Base-by-base conservation (phyloP, 2,329 filamentous ascomycete species). In the Penicillium capsulatum region DNA sequence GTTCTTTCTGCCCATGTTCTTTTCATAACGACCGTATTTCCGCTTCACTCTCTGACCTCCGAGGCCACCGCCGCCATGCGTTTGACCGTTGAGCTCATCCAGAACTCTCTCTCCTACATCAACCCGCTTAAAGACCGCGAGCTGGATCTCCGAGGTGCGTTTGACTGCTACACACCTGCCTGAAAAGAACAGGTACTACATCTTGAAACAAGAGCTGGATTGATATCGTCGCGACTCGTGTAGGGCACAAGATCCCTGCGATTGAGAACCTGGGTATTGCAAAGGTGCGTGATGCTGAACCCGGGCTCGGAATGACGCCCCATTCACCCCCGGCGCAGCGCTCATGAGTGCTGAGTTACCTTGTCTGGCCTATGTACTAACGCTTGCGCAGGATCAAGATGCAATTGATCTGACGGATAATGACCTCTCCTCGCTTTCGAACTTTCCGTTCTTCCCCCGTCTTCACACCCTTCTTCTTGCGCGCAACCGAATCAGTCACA, bases 331-430 rank as follows among this genome's bases (percentile, higher is more conserved):
- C n/a, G n/a, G n/a, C n/a, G n/a, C n/a, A 15, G 11, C 5, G 34
- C 34, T 15, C 9, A 27, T 11, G 22, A 9, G 8, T 24, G 13
- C 4, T 16, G 17, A 13, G 4, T 13, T 15, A 24, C 9, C n/a
- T 3, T 17, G 34, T 20, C 11, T 27, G 13, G 8, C 24, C 16
- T 10, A 13, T 29, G 13, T 40, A 20, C 36, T 54, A 34, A 54
- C 31, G 7, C 11, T n/a, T 31, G 19, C n/a, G 10, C 24, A 94
- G 87, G 87, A 90, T 57, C 89, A 94, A 77, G 92, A 97, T 73
- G 83, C 87, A 52, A 94, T 98, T 75, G 92, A 98, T 72, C 83
- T 98, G 59, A 97, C 92, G 67, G 92, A 98, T 75, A 98, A 98
- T 68, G 90, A 96, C 68, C 91, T 98, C 60, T 81, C 86, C 55